These are phyloP conservation scores for Crucibulum laeve DNA, from an alignment of 768 basidiomycete species.

Conservation along the genomic window DNA sequence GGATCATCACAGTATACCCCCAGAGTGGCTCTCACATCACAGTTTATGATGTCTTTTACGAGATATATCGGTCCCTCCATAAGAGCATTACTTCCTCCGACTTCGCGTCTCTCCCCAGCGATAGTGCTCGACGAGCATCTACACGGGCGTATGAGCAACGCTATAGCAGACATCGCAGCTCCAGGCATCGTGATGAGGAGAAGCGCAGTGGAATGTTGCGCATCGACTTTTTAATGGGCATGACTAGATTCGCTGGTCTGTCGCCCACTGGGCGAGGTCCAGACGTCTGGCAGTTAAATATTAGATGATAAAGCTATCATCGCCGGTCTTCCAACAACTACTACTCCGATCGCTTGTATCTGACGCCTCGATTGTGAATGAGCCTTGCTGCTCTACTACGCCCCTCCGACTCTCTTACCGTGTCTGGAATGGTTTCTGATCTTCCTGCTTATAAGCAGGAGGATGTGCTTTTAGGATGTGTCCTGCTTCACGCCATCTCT, in stretches of 20 bases:
- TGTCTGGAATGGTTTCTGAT: no score
- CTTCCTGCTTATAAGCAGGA: no score
- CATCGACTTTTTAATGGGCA: slow-evolving; percentile 53
- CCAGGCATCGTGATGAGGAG: slow-evolving; percentile 36
- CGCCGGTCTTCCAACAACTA: no score
- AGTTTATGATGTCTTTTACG: slow-evolving; percentile 31
- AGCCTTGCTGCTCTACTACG: no score
- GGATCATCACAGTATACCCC: slow-evolving; percentile 28
- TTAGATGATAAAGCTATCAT: not conserved
- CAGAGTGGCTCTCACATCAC: slow-evolving; percentile 23
- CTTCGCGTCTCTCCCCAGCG: slow-evolving; percentile 31
- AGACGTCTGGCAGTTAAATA: not conserved
- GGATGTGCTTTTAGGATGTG: no score
- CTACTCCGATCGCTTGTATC: no score
- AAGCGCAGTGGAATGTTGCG: slow-evolving; percentile 48
- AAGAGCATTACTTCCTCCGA: slow-evolving; percentile 23
- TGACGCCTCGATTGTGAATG: no score
- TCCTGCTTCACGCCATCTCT: no score
- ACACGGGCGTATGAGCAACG: slow-evolving; percentile 43
- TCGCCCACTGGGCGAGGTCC: slow-evolving; percentile 9
- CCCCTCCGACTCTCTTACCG: no score
- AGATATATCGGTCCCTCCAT: slow-evolving; percentile 13
- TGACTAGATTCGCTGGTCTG: slow-evolving; percentile 41
- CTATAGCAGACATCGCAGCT: slow-evolving; percentile 30
- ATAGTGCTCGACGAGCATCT: slow-evolving; percentile 30